Conservation (phyloP, 306 rosid species). For the Trichosanthes truncata region DNA sequence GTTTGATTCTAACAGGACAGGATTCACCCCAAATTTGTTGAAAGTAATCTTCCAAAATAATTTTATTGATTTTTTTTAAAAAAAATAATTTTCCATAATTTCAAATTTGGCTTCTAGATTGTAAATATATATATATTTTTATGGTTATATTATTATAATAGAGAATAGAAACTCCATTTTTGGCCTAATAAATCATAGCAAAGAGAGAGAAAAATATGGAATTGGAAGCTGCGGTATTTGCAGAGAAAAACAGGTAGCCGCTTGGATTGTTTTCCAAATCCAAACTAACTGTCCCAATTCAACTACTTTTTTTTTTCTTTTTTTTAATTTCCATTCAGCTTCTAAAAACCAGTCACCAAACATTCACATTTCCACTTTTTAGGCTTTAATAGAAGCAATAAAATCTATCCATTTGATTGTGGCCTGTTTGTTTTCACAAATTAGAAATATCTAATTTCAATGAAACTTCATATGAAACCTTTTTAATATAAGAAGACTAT, state of each 20-base stretch:
- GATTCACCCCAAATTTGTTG: too few species aligned
- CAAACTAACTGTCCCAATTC: slow-evolving; percentile 6
- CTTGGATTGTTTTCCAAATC: slow-evolving; percentile 2
- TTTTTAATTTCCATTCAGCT: background rate
- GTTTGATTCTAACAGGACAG: too few species aligned
- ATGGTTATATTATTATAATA: too few species aligned
- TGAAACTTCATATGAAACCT: background rate
- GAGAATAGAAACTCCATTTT: background rate
- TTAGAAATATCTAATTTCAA: background rate
- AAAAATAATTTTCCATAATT: background rate
- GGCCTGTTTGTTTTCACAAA: background rate
- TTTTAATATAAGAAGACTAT: background rate
- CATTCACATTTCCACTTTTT: background rate
- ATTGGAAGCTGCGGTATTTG: background rate
- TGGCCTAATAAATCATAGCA: background rate
- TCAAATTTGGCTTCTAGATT: background rate
- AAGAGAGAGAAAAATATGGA: background rate
- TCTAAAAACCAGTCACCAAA: slow-evolving; percentile 3
- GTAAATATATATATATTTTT: too few species aligned
- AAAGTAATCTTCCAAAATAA: too few species aligned
- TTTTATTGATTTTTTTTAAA: too few species aligned
- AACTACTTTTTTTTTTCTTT: background rate
- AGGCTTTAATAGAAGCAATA: background rate
- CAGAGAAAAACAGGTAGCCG: background rate
- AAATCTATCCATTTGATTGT: background rate